Conservation (phyloP, 495 filamentous ascomycete genomes). For the Aspergillus conjunctus region DNA sequence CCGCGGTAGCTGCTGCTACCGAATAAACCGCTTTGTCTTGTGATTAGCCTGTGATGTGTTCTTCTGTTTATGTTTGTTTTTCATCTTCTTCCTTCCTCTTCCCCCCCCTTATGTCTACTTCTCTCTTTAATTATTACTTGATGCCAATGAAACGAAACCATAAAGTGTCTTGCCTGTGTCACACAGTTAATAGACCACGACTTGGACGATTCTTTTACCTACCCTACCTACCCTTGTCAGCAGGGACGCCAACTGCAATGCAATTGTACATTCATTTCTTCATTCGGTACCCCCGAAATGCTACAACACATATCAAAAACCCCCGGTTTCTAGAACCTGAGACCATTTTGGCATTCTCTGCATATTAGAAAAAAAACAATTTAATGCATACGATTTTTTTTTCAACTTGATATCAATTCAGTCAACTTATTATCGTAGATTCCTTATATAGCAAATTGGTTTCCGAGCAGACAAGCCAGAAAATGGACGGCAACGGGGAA, state of each 20-base stretch:
- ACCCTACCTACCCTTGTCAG: background rate
- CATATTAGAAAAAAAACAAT: slow-evolving; percentile 1
- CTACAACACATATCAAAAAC: background rate
- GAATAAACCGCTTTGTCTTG: slow-evolving; percentile 22
- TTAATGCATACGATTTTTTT: background rate
- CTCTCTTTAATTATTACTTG: background rate
- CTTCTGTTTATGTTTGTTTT: background rate
- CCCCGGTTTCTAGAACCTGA: background rate
- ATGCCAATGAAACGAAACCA: slow-evolving; percentile 3
- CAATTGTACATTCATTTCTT: slow-evolving; percentile 11
- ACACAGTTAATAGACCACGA: slow-evolving; percentile 10
- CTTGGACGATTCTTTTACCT: background rate
- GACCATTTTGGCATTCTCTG: background rate
- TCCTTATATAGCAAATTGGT: background rate
- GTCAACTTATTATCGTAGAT: background rate
- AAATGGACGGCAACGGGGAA: background rate
- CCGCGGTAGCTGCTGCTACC: slow-evolving; percentile 29
- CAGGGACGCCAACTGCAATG: background rate
- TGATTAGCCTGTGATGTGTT: slow-evolving; percentile 3
- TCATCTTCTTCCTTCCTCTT: slow-evolving; percentile 2
- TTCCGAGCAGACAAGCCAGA: background rate
- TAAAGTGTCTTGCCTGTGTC: slow-evolving; percentile 10
- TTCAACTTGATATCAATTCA: background rate
- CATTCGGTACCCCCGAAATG: background rate
- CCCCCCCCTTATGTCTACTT: background rate